Base-by-base conservation (phyloP, 352 stramenopile genomes). In the Bremia lactucae region DNA sequence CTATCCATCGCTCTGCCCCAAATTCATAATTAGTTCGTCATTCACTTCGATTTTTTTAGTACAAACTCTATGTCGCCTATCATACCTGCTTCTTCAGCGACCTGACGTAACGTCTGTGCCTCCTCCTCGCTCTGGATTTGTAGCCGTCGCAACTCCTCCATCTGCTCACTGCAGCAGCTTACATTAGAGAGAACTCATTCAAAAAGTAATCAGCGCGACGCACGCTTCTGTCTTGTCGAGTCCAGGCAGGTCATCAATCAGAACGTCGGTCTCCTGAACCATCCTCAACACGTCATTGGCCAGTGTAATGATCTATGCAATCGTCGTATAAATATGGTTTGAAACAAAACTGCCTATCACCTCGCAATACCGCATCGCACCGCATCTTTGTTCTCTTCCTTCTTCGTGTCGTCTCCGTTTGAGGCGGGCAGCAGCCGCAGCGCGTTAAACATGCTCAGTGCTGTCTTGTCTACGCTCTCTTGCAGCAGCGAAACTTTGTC, bases 381-480 rank as follows among this genome's bases (percentile, higher is more conserved):
- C 48, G 72, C 63, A 14, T 58, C 55, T n/a, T 68, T 71, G 9
- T 68, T 79, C 35, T 83, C 75, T 35, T 84, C 64, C 11, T 37
- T 70, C 15, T 57, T 64, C 31, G 36, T 52, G 31, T 69, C 55
- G 19, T 82, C 75, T 42, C 62, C 62, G 11, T 61, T 61, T 16
- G 62, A 46, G n/a, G 71, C 58, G 9, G 79, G 79, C 22, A 92
- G 52, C 26, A 92, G 46, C 3, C 79, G 76, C 53, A 92, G 59
- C 15, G 79, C 79, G 51, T 92, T 89, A 59, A 92, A 92, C 79
- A 92, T 92, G 34, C 74, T 83, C 21, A 92, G 61, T 57, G 79
- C 66, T 77, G 83, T 87, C 46, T 83, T 77, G 50, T 92, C 79
- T 34, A 92, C 71, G 55, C 79, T 89, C 37, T 85, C 72, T 62